These are phyloP conservation scores for Penicillium verrucosum DNA, from an alignment of 2,329 filamentous ascomycete genomes.

Conservation along the genomic window DNA sequence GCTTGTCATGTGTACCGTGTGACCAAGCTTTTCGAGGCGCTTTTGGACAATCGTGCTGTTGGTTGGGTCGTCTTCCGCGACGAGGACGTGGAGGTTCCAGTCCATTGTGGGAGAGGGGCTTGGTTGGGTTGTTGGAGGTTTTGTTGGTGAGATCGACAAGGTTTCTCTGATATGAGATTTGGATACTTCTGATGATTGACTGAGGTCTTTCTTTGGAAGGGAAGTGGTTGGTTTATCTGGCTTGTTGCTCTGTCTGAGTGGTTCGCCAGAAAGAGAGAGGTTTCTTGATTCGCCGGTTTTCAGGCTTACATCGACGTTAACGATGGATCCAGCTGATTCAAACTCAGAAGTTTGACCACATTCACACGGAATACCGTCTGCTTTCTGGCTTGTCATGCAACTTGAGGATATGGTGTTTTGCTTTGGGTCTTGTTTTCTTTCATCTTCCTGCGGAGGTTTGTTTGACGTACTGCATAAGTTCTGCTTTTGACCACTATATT, in stretches of 20 bases:
- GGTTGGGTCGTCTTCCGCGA: conserved; percentile 85
- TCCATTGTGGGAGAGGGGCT: not conserved
- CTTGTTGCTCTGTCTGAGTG: not conserved
- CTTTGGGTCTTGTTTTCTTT: not conserved
- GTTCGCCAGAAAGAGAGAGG: conserved; percentile 8
- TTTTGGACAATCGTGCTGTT: conserved; percentile 81
- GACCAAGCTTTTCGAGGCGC: conserved; percentile 71
- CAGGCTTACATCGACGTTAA: conserved; percentile 14
- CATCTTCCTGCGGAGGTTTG: not conserved
- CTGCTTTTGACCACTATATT: conserved; percentile 18
- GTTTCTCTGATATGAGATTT: not conserved
- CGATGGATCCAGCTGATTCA: not conserved
- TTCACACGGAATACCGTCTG: conserved; percentile 5
- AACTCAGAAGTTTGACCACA: conserved; percentile 9
- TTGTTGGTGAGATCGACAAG: not conserved
- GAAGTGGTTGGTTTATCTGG: not conserved
- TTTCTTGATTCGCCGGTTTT: conserved; percentile 13
- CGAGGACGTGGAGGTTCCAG: conserved; percentile 53
- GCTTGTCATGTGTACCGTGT: conserved; percentile 67
- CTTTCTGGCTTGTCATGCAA: not conserved
- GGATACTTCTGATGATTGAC: not conserved
- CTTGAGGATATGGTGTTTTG: not conserved
- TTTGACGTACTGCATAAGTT: not conserved
- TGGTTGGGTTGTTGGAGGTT: not conserved
- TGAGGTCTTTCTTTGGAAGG: not conserved